Conservation (phyloP, 2,329 filamentous ascomycete species). For the Ophiostoma populinum region DNA sequence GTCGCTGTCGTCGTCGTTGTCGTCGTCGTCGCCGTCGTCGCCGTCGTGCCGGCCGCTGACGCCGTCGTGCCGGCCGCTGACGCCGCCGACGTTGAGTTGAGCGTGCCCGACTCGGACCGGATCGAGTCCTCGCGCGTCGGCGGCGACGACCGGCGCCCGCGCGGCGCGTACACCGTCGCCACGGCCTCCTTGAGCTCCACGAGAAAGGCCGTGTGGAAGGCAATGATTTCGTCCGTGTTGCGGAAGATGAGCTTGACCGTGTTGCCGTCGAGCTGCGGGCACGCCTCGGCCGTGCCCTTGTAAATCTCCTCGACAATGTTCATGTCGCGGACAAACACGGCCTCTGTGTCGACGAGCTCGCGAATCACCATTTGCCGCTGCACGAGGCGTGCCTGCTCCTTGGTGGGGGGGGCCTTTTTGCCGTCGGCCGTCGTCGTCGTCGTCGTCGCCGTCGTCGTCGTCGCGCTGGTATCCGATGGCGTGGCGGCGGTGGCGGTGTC, state of each 20-base stretch:
- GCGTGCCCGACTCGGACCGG: constrained; percentile 16
- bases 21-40: constrained; percentile 5
- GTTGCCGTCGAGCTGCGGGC: constrained; percentile 59
- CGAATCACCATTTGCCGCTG: constrained; percentile 75
- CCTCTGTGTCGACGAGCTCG: constrained; percentile 84
- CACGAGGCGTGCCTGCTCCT: constrained; percentile 53
- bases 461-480: not conserved
- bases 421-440: not conserved
- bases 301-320: constrained; percentile 96
- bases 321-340: constrained; percentile 84
- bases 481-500: not conserved
- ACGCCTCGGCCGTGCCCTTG: constrained; percentile 76
- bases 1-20: constrained; percentile 15
- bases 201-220: constrained; percentile 68
- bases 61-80: constrained; percentile 13
- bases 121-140: constrained; percentile 16
- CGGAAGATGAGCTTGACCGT: constrained; percentile 85
- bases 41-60: constrained; percentile 16
- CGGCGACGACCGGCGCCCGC: constrained; percentile 15
- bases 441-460: not conserved
- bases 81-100: constrained; percentile 22
- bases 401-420: constrained; percentile 25
- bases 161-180: constrained; percentile 59
- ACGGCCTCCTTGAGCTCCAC: constrained; percentile 66
- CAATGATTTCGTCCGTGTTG: constrained; percentile 80